phyloP scores from a whole-genome alignment of 495 filamentous ascomycete genomes.

The Penicillium bovifimosum region DNA sequence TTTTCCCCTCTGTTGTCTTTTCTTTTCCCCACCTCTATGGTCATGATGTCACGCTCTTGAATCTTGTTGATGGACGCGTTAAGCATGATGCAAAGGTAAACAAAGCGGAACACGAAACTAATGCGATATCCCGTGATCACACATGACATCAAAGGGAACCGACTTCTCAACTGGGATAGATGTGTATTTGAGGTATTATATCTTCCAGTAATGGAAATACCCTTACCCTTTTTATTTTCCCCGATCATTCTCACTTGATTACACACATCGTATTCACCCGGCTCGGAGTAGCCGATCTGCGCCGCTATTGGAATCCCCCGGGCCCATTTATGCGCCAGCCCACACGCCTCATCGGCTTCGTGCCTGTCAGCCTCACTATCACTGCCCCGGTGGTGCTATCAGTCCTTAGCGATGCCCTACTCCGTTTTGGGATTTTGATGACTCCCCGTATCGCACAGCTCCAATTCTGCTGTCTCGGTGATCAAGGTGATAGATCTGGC shows the following conservation, averaged over 20 bases:
- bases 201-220: constrained; percentile 19
- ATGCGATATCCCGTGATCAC: constrained; percentile 25
- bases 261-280: not conserved
- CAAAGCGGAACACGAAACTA: constrained; percentile 22
- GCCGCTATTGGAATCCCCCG: constrained; percentile 23
- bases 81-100: constrained; percentile 12
- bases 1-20: not conserved
- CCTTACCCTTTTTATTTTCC: constrained; percentile 11
- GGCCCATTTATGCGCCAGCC: constrained; percentile 12
- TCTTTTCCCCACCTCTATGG: no score
- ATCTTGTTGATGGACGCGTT: not conserved
- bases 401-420: constrained; percentile 7
- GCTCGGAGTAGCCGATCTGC: constrained; percentile 22
- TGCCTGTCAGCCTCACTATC: constrained; percentile 21
- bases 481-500: not conserved
- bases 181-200: not conserved
- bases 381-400: constrained; percentile 12
- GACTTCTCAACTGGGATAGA: not conserved
- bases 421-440: constrained; percentile 4
- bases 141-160: constrained; percentile 8
- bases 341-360: constrained; percentile 16
- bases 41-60: constrained; percentile 18
- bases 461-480: constrained; percentile 6
- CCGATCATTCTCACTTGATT: constrained; percentile 7
- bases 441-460: constrained; percentile 12